Conservation (phyloP, 495 filamentous ascomycete genomes). For the Lasiosphaeria ovina region DNA sequence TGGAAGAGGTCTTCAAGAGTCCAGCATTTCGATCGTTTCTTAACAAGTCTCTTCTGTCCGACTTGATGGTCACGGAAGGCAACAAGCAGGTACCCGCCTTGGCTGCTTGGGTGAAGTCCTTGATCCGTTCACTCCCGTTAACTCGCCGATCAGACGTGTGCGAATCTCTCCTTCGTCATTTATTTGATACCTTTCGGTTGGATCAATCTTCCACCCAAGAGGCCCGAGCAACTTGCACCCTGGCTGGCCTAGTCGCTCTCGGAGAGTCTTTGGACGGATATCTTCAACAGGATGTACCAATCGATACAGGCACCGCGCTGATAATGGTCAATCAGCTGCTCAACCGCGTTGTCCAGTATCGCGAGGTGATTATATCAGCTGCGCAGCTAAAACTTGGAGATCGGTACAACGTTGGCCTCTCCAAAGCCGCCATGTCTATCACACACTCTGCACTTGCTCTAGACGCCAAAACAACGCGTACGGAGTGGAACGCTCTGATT, state of each 20-base stretch:
- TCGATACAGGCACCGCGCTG: constrained; percentile 46
- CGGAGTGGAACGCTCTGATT: constrained; percentile 67
- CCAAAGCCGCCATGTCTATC: constrained; percentile 55
- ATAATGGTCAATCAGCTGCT: constrained; percentile 53
- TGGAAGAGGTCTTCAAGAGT: constrained; percentile 74
- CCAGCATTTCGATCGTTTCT: constrained; percentile 63
- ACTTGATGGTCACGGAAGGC: constrained; percentile 53
- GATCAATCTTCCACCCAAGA: constrained; percentile 33
- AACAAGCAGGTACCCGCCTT: constrained; percentile 55
- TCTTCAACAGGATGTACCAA: constrained; percentile 33
- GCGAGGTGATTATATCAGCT: constrained; percentile 42
- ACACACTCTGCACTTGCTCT: constrained; percentile 68
- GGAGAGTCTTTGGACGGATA: constrained; percentile 46
- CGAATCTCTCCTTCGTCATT: constrained; percentile 63
- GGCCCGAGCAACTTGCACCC: constrained; percentile 43
- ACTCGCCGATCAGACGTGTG: constrained; percentile 70
- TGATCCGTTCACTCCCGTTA: constrained; percentile 72
- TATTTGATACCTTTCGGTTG: constrained; percentile 65
- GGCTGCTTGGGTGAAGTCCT: constrained; percentile 66
- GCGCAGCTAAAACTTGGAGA: constrained; percentile 37
- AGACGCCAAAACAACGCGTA: constrained; percentile 70
- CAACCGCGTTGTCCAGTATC: constrained; percentile 48
- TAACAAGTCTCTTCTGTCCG: constrained; percentile 52
- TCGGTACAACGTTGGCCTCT: constrained; percentile 40
- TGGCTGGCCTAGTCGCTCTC: constrained; percentile 47